Conservation (phyloP, 306 rosid species). For the Dicorynia guianensis region DNA sequence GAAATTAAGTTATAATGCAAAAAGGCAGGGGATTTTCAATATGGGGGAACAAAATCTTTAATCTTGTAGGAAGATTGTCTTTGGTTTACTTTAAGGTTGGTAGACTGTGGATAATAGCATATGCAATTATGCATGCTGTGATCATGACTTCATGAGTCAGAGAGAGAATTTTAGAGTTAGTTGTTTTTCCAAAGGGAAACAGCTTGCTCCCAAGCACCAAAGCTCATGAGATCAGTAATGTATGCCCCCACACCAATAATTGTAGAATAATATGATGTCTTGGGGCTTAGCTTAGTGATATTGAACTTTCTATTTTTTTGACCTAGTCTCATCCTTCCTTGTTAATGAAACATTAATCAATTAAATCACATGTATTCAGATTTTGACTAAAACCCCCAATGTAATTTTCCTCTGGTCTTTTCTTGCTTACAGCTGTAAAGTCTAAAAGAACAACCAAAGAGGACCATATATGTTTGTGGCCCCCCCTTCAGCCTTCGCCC, state of each 20-base stretch:
- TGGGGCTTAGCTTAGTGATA: slow-evolving; percentile 47
- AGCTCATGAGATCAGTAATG: slow-evolving; percentile 46
- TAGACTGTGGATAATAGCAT: slow-evolving; percentile 43
- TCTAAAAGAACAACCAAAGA: slow-evolving; percentile 62
- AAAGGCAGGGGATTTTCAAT: slow-evolving; percentile 66
- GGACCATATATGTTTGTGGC: slow-evolving; percentile 60
- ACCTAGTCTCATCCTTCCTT: slow-evolving; percentile 47
- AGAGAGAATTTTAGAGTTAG: slow-evolving; percentile 42
- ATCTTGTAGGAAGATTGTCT: slow-evolving; percentile 73
- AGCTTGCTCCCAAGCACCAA: slow-evolving; percentile 63
- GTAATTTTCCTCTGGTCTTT: slow-evolving; percentile 37
- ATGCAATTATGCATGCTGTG: slow-evolving; percentile 48
- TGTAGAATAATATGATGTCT: slow-evolving; percentile 69
- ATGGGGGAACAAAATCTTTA: slow-evolving; percentile 77
- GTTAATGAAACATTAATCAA: slow-evolving; percentile 37
- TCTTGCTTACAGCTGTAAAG: slow-evolving; percentile 86
- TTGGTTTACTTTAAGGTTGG: slow-evolving; percentile 54
- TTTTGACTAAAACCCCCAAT: slow-evolving; percentile 43
- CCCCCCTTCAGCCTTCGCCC: slow-evolving; percentile 23
- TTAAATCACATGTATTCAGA: slow-evolving; percentile 47
- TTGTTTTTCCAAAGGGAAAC: slow-evolving; percentile 70
- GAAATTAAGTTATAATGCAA: slow-evolving; percentile 43
- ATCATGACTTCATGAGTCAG: slow-evolving; percentile 64
- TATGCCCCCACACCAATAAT: slow-evolving; percentile 75
- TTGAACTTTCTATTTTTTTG: slow-evolving; percentile 50